A percentile compares a stretch with the other conserved stretches of the same genome.
These are phyloP conservation scores for Orychophragmus violaceus DNA, from an alignment of 345 rosid species.

Conservation along the genomic window DNA sequence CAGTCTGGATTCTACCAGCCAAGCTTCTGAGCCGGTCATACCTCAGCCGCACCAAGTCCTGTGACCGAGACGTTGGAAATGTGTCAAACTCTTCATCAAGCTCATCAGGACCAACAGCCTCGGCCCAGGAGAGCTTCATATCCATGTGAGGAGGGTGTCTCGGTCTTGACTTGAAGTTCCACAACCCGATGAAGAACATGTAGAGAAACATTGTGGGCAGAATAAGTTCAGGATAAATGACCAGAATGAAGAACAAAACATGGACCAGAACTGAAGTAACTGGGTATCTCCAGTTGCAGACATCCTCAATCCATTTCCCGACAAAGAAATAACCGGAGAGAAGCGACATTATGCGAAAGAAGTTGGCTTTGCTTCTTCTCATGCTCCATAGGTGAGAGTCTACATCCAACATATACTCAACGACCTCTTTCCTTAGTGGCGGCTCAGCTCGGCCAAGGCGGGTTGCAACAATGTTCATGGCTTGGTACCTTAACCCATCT, in stretches of 20 bases:
- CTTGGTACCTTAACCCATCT: slow-evolving; percentile 65
- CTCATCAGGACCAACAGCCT: slow-evolving; percentile 62
- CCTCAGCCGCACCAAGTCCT: slow-evolving; percentile 60
- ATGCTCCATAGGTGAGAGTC: slow-evolving; percentile 88
- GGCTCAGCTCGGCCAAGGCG: slow-evolving; percentile 86
- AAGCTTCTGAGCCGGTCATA: slow-evolving; percentile 72
- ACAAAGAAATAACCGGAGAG: slow-evolving; percentile 44
- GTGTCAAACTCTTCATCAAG: slow-evolving; percentile 84
- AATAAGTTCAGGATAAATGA: slow-evolving; percentile 70
- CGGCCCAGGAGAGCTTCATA: slow-evolving; percentile 74
- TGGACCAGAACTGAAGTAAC: slow-evolving; percentile 60
- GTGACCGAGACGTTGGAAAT: slow-evolving; percentile 54
- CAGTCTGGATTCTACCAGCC: slow-evolving; percentile 75
- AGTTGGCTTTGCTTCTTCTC: slow-evolving; percentile 90
- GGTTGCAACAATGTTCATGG: slow-evolving; percentile 67
- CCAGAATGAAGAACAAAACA: slow-evolving; percentile 51
- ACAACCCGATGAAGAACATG: slow-evolving; percentile 68
- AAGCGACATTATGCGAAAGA: slow-evolving; percentile 70
- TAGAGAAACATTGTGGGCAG: slow-evolving; percentile 67
- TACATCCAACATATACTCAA: slow-evolving; percentile 83
- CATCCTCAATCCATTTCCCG: slow-evolving; percentile 52
- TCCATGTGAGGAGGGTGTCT: slow-evolving; percentile 80
- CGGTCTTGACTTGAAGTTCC: slow-evolving; percentile 66
- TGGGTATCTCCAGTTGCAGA: slow-evolving; percentile 69
- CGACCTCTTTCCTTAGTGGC: slow-evolving; percentile 73